Base-by-base conservation (phyloP, 345 rosid species). In the Melastoma malabathricum region DNA sequence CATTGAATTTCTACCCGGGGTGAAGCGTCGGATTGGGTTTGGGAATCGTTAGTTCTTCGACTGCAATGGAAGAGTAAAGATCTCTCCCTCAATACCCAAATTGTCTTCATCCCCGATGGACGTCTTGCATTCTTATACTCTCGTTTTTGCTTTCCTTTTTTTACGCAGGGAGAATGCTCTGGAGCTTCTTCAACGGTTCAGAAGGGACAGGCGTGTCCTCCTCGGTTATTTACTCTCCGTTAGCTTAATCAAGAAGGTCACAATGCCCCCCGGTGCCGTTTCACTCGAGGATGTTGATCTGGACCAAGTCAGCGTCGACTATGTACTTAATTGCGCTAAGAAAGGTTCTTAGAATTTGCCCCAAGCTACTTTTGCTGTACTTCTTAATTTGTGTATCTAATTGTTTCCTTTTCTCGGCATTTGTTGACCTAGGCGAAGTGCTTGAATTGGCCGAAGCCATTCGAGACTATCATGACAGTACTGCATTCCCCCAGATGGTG, bases 221-320 rank as follows among this genome's bases (percentile, higher is more conserved):
- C 68, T 92, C 61, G 92, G 84, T 66, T 92, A 80, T 63, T 71
- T 92, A 54, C 77, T 87, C 50, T 79, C 95, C 3, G 95, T 93
- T 47, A 84, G 83, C 69, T 67, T 92, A 60, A 76, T 92, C 52
- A 87, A 80, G 90, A 87, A 87, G 72, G 98, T 92, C 43, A 74
- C 76, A 29, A 84, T 92, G 95, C 97, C 98, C 60, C 97, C 98
- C 55, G 98, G 98, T 15, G 97, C 98, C 1, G 90, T 87, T 46
- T 82, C 95, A 31, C 73, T 92, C 1, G 98, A 87, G 64, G 98
- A 92, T 57, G 96, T 92, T 48, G 98, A 92, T 81, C 78, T 92
- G 39, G 97, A 92, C 64, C 98, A 87, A 92, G 94, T 92, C 69
- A 87, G 98, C 71, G 90, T 84, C 22, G 98, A 92, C 74, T 76